Evolutionary conservation across 2,329 filamentous ascomycete genomes (phyloP), one percentile per base, ranked within the genome.

Genomic region (Amauroascus verrucosus): DNA sequence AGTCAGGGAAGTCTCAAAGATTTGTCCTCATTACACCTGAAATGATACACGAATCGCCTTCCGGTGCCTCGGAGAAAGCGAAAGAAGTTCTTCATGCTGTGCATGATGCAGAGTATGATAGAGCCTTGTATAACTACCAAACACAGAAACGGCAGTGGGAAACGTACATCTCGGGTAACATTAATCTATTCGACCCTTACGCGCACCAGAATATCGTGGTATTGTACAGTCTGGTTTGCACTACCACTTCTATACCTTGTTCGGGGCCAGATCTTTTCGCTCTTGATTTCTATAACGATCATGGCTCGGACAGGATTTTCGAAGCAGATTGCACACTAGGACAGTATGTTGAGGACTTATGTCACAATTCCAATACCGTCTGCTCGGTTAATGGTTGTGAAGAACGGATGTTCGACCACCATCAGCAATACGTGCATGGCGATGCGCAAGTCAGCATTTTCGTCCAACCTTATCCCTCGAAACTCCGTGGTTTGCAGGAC

Each of bases 111-210:
- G 93, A 98, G 67, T 96, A 97, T 62, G 90, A 98, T 66, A 95
- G 93, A 69, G 90, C 91, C 1, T 72, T 94, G 32, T 88, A 96
- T 69, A 89, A 90, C 61, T 98, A 97, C 65, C 82, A 89, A 66
- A 96, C 88, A 0, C 91, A 97, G 65, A 95, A 89, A 54, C 82
- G 88, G 28, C 90, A 96, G 61, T 98, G 93, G 93, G 93, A 98
- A 65, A 87, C 88, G 26, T 95, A 95, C 63, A 84, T 96, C 20
- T 83, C 91, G 48, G 88, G 88, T 13, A 94, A 93, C 60, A 75
- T 86, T 30, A 86, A 94, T 63, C 77, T 97, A 1, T 98, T 96
- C 61, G 89, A 98, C 64, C 93, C 94, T 0, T 93, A 89, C 64
- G 86, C 88, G 0, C 94, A 98, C 64, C 93, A 98, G 64, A 95